Evolutionary conservation across 208 protist species (phyloP).

Genomic region (Polymyxa betae): DNA sequence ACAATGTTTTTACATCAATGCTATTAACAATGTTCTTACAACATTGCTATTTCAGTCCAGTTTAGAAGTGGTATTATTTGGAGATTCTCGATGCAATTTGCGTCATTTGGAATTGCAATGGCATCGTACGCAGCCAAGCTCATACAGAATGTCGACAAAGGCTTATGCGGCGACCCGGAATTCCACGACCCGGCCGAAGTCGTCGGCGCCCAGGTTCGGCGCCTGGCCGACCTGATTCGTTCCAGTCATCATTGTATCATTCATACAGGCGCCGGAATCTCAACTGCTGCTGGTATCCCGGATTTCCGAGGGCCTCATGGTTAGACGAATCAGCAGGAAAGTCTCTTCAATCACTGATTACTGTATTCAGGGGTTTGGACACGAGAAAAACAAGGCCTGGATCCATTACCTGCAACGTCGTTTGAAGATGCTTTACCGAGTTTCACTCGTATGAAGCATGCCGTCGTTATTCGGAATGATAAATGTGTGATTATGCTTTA

Average conservation of each 20-base stretch:
- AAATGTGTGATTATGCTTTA: conserved; percentile 5
- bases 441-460: conserved; percentile 66
- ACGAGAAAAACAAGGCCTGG: neutral
- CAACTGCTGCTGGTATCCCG: conserved; percentile 70
- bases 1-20: too few relatives aligned
- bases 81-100: too few relatives aligned
- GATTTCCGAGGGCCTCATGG: conserved; percentile 74
- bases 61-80: too few relatives aligned
- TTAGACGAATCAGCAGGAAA: too few relatives aligned
- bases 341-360: too few relatives aligned
- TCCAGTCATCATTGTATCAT: conserved; percentile 63
- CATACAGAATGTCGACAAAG: conserved; percentile 5
- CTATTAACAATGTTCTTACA: too few relatives aligned
- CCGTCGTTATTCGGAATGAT: conserved; percentile 43
- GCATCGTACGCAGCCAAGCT: neutral
- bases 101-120: too few relatives aligned
- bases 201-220: neutral
- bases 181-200: neutral
- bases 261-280: conserved; percentile 76
- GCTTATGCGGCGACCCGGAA: conserved; percentile 39
- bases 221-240: neutral
- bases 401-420: neutral
- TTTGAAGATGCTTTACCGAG: conserved; percentile 65
- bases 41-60: too few relatives aligned
- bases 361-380: conserved; percentile 64